phyloP scores from a whole-genome alignment of 371 early-diverging fungal genomes.

The Mucor ambiguus region DNA sequence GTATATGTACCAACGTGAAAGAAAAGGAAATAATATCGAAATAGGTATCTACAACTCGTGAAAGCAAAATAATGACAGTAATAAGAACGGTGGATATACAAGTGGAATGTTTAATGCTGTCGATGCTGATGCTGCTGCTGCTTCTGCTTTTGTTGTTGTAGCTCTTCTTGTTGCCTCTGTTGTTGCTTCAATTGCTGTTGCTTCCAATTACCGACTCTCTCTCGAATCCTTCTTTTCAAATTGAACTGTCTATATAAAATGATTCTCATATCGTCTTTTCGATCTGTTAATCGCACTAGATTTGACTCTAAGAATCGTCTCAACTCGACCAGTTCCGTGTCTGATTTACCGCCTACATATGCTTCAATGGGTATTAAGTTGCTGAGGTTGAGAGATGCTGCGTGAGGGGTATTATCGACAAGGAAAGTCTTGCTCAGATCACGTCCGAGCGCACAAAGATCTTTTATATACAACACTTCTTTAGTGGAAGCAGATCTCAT shows the following conservation, averaged over 20 bases:
- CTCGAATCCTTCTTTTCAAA: slow-evolving; percentile 41
- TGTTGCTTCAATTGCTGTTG: slow-evolving; percentile 17
- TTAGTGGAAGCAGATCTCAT: slow-evolving; percentile 36
- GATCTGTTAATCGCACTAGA: slow-evolving; percentile 34
- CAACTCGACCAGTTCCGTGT: slow-evolving; percentile 38
- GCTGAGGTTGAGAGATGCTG: slow-evolving; percentile 49
- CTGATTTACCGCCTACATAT: slow-evolving; percentile 40
- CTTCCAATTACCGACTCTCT: slow-evolving; percentile 43
- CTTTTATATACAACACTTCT: slow-evolving; percentile 45
- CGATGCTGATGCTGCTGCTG: background rate
- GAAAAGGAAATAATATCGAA: background rate
- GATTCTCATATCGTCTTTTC: slow-evolving; percentile 43
- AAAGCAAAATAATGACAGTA: background rate
- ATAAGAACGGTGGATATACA: background rate
- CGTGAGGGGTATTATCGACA: slow-evolving; percentile 52
- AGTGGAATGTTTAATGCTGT: background rate
- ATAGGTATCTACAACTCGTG: background rate
- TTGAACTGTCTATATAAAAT: slow-evolving; percentile 48
- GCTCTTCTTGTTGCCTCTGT: background rate
- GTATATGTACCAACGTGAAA: background rate
- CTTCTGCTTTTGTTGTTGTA: background rate
- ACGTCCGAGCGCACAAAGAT: slow-evolving; percentile 48
- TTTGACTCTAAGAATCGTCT: slow-evolving; percentile 42
- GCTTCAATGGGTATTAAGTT: slow-evolving; percentile 53
- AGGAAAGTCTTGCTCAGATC: slow-evolving; percentile 47